phyloP scores from a whole-genome alignment of 1,139 yeast species.

The Geotrichum fermentans region DNA sequence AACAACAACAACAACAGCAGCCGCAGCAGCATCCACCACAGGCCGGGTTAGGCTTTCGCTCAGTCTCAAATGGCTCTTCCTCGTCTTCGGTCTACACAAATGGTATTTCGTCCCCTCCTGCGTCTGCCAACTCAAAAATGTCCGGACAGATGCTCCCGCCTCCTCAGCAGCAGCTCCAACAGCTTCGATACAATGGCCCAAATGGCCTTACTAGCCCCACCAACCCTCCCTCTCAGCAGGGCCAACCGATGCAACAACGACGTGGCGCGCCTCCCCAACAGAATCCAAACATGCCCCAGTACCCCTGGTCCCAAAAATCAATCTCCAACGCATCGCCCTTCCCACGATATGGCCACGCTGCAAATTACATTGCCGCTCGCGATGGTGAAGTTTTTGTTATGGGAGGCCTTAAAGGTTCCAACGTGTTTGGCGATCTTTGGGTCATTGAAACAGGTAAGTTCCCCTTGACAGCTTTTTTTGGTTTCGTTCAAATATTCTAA shows the following conservation, averaged over 20 bases:
- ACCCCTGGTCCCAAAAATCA: constrained; percentile 10
- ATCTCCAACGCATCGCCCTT: constrained; percentile 9
- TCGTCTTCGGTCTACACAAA: constrained; percentile 13
- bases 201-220: background rate
- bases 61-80: constrained; percentile 7
- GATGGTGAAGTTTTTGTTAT: constrained; percentile 80
- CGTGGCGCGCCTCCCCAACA: constrained; percentile 6
- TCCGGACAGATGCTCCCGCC: constrained; percentile 6
- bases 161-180: constrained; percentile 19
- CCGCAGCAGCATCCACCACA: constrained; percentile 14
- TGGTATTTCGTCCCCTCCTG: constrained; percentile 17
- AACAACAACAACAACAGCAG: constrained; percentile 15
- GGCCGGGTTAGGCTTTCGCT: background rate
- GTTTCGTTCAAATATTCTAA: constrained; percentile 17
- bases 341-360: constrained; percentile 61
- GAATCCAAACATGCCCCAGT: constrained; percentile 6
- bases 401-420: constrained; percentile 92
- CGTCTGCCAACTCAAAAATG: background rate
- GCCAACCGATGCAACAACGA: constrained; percentile 22
- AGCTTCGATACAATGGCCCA: background rate
- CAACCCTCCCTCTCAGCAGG: constrained; percentile 18
- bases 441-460: constrained; percentile 40
- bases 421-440: constrained; percentile 96
- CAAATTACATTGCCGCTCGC: constrained; percentile 64
- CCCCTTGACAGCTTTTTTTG: background rate